These are phyloP conservation scores for Heliamphora pulchella DNA, from an alignment of 179 eudicot species.

Conservation along the genomic window DNA sequence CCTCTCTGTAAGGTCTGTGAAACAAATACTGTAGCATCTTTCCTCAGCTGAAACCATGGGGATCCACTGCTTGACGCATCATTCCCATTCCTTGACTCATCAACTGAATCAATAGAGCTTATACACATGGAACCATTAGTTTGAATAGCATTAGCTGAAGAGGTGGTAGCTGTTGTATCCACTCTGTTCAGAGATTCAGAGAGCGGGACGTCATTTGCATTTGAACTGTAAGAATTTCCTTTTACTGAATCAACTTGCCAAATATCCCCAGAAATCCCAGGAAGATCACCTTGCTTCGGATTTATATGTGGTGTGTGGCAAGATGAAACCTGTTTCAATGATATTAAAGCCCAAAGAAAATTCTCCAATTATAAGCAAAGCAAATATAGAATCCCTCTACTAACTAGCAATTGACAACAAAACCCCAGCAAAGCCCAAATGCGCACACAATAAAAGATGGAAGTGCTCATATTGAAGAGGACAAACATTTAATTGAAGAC, in stretches of 20 bases:
- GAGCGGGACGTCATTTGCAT: conserved; percentile 26
- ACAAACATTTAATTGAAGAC: neutral
- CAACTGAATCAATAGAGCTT: conserved; percentile 22
- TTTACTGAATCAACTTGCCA: conserved; percentile 24
- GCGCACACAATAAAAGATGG: neutral
- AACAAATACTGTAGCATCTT: conserved; percentile 70
- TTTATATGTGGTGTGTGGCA: conserved; percentile 26
- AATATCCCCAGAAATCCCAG: conserved; percentile 28
- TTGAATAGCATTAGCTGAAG: conserved; percentile 28
- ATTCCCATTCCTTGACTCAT: conserved; percentile 44
- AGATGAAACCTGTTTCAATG: conserved; percentile 26
- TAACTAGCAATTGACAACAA: neutral
- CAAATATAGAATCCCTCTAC: too few relatives aligned
- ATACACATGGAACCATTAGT: conserved; percentile 28
- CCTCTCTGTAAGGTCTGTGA: conserved; percentile 82
- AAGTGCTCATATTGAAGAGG: neutral
- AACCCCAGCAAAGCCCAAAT: neutral
- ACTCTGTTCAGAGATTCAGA: conserved; percentile 34
- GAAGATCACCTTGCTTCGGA: conserved; percentile 24
- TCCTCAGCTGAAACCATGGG: conserved; percentile 85
- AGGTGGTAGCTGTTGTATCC: conserved; percentile 21
- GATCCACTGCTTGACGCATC: conserved; percentile 65
- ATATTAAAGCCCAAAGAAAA: neutral
- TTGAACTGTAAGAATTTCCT: conserved; percentile 23
- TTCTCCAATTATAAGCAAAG: too few relatives aligned